A percentile compares a stretch with the other conserved stretches of the same genome.
Conservation (phyloP, 192 early-diverging fungal genomes). For the Backusella macrospora region DNA sequence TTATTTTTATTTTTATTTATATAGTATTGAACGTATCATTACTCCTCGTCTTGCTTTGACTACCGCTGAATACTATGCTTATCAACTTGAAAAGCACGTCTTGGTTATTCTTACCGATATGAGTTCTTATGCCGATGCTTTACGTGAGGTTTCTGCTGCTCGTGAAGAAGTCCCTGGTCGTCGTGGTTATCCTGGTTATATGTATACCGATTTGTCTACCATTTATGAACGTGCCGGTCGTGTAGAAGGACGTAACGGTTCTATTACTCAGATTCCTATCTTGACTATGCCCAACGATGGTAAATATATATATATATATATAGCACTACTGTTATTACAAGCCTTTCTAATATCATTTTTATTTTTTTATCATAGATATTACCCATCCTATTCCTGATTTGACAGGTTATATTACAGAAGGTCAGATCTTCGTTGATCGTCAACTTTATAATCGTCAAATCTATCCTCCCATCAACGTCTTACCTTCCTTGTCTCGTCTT, state of each 20-base stretch:
- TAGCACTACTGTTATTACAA: background rate
- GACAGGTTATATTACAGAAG: slow-evolving; percentile 99
- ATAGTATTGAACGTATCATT: slow-evolving; percentile 97
- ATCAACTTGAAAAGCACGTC: slow-evolving; percentile 99
- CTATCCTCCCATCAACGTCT: slow-evolving; percentile 99
- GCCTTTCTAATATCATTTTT: too few species aligned
- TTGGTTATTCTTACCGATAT: slow-evolving; percentile 99
- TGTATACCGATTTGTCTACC: slow-evolving; percentile 99
- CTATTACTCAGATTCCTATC: slow-evolving; percentile 99
- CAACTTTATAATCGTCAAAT: slow-evolving; percentile 99
- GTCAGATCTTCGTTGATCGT: slow-evolving; percentile 98
- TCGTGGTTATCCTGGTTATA: slow-evolving; percentile 99
- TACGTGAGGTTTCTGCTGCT: slow-evolving; percentile 98
- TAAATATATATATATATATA: slow-evolving; percentile 32
- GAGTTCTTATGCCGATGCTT: slow-evolving; percentile 98
- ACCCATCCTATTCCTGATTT: slow-evolving; percentile 99
- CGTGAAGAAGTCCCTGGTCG: slow-evolving; percentile 99
- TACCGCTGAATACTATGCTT: slow-evolving; percentile 99
- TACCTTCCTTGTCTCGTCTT: slow-evolving; percentile 96
- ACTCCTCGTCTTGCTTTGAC: slow-evolving; percentile 98
- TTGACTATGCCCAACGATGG: slow-evolving; percentile 99
- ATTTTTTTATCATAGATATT: slow-evolving; percentile 69
- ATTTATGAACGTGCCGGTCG: slow-evolving; percentile 99
- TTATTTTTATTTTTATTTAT: background rate
- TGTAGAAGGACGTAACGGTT: slow-evolving; percentile 95